These are phyloP conservation scores for Sugiyamaella mastotermitis DNA, from an alignment of 805 yeast species.

Conservation along the genomic window DNA sequence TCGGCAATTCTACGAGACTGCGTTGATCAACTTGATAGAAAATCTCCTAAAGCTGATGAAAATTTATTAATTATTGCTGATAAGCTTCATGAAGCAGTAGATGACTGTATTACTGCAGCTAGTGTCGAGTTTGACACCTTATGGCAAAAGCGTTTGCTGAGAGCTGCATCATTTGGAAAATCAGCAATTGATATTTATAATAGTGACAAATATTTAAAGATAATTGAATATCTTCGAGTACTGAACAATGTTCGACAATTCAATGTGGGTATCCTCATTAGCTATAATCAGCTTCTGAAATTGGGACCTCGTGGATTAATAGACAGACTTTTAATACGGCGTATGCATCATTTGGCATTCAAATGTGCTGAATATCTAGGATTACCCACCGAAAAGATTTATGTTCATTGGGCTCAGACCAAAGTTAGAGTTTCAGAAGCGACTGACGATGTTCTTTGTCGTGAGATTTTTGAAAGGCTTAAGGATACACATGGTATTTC, in stretches of 20 bases:
- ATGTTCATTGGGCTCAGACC: constrained; percentile 73
- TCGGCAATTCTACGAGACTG: constrained; percentile 81
- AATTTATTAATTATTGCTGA: constrained; percentile 53
- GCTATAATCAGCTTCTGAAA: constrained; percentile 45
- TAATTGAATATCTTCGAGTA: constrained; percentile 56
- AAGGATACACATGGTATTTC: constrained; percentile 40
- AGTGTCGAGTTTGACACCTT: constrained; percentile 67
- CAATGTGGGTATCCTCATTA: constrained; percentile 63
- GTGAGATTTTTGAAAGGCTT: neutral
- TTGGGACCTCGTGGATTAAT: constrained; percentile 56
- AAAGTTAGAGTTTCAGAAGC: constrained; percentile 52
- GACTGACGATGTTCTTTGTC: constrained; percentile 54
- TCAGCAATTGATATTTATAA: constrained; percentile 48
- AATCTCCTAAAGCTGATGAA: constrained; percentile 77
- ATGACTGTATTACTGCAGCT: constrained; percentile 68
- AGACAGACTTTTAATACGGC: constrained; percentile 50
- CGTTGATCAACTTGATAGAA: constrained; percentile 53
- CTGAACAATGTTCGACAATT: constrained; percentile 61
- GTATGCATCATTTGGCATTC: constrained; percentile 56
- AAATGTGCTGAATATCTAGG: constrained; percentile 49
- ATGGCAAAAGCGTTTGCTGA: constrained; percentile 74
- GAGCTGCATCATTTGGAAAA: constrained; percentile 86
- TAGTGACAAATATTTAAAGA: constrained; percentile 56
- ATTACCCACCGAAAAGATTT: constrained; percentile 47
- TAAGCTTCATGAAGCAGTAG: constrained; percentile 53